These are phyloP conservation scores for Candida fluviatilis DNA, from an alignment of 805 yeast genomes.

Conservation along the genomic window DNA sequence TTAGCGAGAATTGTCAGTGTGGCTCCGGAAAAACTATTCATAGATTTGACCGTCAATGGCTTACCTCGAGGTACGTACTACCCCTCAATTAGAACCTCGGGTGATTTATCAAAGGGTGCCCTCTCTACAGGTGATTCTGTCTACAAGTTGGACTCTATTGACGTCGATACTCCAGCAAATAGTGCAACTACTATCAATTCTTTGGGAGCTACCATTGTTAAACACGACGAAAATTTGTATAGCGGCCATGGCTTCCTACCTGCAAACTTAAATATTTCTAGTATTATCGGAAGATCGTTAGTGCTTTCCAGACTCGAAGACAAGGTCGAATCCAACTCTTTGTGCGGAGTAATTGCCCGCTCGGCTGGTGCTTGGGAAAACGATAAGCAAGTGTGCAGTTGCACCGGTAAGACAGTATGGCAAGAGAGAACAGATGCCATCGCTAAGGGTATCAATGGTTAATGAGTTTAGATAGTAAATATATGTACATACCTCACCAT, in stretches of 20 bases:
- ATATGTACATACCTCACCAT: too few species aligned
- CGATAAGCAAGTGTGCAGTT: conserved; percentile 86
- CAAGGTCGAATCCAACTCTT: conserved; percentile 38
- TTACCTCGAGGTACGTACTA: conserved; percentile 60
- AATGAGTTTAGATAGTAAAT: conserved; percentile 3
- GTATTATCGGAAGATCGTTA: conserved; percentile 68
- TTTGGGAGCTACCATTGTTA: conserved; percentile 27
- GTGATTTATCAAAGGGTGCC: conserved; percentile 75
- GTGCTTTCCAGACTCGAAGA: conserved; percentile 42
- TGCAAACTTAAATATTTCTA: conserved; percentile 46
- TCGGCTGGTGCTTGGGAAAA: conserved; percentile 98
- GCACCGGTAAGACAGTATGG: conserved; percentile 96
- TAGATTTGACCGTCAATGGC: conserved; percentile 80
- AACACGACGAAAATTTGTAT: conserved; percentile 12
- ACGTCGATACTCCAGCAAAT: conserved; percentile 22
- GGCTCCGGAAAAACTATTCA: conserved; percentile 47
- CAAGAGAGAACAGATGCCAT: conserved; percentile 83
- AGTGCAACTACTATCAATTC: conserved; percentile 27
- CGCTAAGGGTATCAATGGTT: conserved; percentile 45
- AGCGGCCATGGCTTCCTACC: conserved; percentile 37
- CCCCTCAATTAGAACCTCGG: conserved; percentile 65
- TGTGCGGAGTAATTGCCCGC: conserved; percentile 89
- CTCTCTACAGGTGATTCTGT: conserved; percentile 55
- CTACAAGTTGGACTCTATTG: conserved; percentile 41
- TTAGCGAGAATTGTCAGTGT: conserved; percentile 79